Conservation (phyloP, 306 rosid species). For the Trifolium pratense region DNA sequence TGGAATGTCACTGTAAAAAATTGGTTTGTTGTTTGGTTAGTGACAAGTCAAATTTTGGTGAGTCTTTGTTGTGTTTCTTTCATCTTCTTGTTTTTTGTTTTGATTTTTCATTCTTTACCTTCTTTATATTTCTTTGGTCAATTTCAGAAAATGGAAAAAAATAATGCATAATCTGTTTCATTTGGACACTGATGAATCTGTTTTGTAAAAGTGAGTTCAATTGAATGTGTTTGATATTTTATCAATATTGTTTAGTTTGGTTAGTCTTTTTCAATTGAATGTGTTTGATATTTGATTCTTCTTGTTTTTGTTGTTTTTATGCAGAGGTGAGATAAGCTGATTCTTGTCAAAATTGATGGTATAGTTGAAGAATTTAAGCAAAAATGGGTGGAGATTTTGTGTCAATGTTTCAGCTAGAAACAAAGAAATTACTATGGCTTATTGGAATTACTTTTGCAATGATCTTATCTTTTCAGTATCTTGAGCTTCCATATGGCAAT, state of each 20-base stretch:
- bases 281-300: constrained; percentile 18
- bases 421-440: constrained; percentile 66
- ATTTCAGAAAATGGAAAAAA: not conserved
- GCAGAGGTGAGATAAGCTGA: constrained; percentile 53
- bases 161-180: not conserved
- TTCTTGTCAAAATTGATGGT: constrained; percentile 27
- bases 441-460: constrained; percentile 56
- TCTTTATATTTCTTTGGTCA: constrained; percentile 1
- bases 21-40: constrained; percentile 30
- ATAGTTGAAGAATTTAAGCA: constrained; percentile 18
- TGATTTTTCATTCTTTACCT: not conserved
- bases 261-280: not conserved
- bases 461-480: constrained; percentile 58
- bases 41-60: constrained; percentile 21
- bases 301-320: not conserved
- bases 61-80: constrained; percentile 27
- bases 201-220: no score
- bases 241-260: no score
- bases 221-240: no score
- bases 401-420: constrained; percentile 54
- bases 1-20: no score
- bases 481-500: constrained; percentile 62
- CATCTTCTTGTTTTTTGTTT: not conserved
- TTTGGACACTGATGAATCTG: not conserved
- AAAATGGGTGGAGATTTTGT: constrained; percentile 63